phyloP scores from a whole-genome alignment of 2,329 filamentous ascomycete species.

The Chrysoporthe cubensis region DNA sequence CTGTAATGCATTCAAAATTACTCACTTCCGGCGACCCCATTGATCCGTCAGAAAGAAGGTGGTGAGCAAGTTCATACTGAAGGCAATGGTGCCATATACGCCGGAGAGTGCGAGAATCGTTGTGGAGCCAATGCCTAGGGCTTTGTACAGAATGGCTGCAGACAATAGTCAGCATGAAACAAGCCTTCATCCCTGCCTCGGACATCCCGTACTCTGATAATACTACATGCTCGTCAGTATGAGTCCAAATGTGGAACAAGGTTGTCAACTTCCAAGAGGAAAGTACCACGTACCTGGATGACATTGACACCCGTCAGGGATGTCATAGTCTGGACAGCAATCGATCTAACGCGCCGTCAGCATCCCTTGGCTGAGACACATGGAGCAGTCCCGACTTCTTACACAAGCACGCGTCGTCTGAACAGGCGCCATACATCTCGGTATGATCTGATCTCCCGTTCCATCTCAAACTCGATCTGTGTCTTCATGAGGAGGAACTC shows the following conservation, averaged over 20 bases:
- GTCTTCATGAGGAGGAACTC: slow-evolving; percentile 59
- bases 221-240: slow-evolving; percentile 11
- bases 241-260: background rate
- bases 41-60: slow-evolving; percentile 58
- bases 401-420: slow-evolving; percentile 55
- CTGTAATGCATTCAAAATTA: background rate
- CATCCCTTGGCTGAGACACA: background rate
- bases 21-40: slow-evolving; percentile 60
- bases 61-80: slow-evolving; percentile 54
- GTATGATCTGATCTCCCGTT: slow-evolving; percentile 56
- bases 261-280: no score
- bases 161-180: background rate
- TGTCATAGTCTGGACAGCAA: slow-evolving; percentile 62
- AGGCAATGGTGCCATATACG: slow-evolving; percentile 58
- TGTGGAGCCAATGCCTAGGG: slow-evolving; percentile 52
- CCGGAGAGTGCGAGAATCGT: slow-evolving; percentile 57
- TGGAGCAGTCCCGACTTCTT: slow-evolving; percentile 29
- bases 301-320: slow-evolving; percentile 61
- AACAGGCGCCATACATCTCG: slow-evolving; percentile 56
- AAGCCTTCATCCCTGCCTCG: background rate
- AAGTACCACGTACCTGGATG: slow-evolving; percentile 42
- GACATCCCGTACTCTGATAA: slow-evolving; percentile 30
- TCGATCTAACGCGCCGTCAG: slow-evolving; percentile 37
- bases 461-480: slow-evolving; percentile 61
- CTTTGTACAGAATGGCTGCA: slow-evolving; percentile 57